Conservation (phyloP, 257 asterid genomes). For the Striga asiatica region DNA sequence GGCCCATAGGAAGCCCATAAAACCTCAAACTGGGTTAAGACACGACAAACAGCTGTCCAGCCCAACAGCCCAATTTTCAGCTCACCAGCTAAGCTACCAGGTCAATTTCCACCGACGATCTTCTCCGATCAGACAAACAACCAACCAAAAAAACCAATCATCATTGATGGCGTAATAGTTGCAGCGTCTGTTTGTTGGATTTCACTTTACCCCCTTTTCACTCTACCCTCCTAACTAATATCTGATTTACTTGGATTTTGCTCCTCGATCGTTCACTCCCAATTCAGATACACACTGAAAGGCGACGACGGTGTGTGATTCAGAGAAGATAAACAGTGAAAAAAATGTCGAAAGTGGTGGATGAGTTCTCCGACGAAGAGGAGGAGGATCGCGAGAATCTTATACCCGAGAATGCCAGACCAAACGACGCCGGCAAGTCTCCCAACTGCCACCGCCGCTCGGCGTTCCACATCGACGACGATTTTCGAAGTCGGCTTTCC, state of each 20-base stretch:
- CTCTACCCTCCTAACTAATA: slow-evolving; percentile 18
- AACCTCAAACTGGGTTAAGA: no score
- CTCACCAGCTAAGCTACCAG: slow-evolving; percentile 11
- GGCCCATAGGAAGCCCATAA: no score
- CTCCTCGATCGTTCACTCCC: slow-evolving; percentile 1
- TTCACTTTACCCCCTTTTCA: slow-evolving; percentile 22
- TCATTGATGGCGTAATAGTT: slow-evolving; percentile 20
- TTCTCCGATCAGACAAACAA: slow-evolving; percentile 17
- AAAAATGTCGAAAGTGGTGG: slow-evolving; percentile 22
- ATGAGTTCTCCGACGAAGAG: slow-evolving; percentile 75
- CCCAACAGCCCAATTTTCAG: not conserved
- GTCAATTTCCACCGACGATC: slow-evolving; percentile 37
- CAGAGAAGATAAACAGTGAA: not conserved
- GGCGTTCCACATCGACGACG: slow-evolving; percentile 31
- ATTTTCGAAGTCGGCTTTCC: slow-evolving; percentile 19
- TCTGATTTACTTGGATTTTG: not conserved
- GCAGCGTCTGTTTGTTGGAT: slow-evolving; percentile 7
- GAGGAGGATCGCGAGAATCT: slow-evolving; percentile 74
- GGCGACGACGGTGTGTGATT: not conserved
- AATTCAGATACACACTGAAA: not conserved
- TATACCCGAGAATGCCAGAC: slow-evolving; percentile 45
- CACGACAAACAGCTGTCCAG: not conserved
- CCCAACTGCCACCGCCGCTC: slow-evolving; percentile 29
- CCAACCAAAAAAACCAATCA: not conserved
- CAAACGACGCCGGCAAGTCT: slow-evolving; percentile 29